Percentiles rank a stretch among this genome's conserved stretches.
These are phyloP conservation scores for Patellifolia procumbens DNA, from an alignment of 179 eudicot species.

Conservation along the genomic window DNA sequence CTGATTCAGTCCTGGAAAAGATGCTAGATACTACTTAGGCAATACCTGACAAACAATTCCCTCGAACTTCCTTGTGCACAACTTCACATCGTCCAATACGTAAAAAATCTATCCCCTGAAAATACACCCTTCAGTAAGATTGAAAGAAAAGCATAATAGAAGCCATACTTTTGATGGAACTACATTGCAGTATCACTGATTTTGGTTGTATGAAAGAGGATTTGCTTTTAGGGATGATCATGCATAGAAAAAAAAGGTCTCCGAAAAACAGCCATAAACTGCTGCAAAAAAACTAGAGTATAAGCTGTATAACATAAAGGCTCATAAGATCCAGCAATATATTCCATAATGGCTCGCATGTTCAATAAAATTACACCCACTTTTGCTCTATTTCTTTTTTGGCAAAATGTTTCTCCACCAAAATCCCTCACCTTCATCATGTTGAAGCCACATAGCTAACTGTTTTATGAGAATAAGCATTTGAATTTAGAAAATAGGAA, in stretches of 20 bases:
- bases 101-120: conserved; percentile 90
- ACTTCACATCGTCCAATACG: conserved; percentile 88
- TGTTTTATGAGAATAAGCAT: too few relatives aligned
- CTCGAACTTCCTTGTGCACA: conserved; percentile 78
- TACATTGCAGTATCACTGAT: not conserved
- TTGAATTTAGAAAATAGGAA: too few relatives aligned
- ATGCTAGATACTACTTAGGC: not conserved
- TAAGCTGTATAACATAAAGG: not conserved
- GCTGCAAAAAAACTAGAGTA: not conserved
- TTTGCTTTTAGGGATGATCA: not conserved
- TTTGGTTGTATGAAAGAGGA: not conserved
- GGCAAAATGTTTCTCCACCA: too few relatives aligned
- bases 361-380: too few relatives aligned
- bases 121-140: conserved; percentile 29
- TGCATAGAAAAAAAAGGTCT: too few relatives aligned
- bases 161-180: not conserved
- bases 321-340: not conserved
- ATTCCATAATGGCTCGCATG: too few relatives aligned
- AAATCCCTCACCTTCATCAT: too few relatives aligned
- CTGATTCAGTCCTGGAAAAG: not conserved
- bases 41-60: conserved; percentile 85
- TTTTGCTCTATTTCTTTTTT: too few relatives aligned
- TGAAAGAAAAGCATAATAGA: not conserved
- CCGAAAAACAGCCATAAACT: not conserved
- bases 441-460: too few relatives aligned